phyloP scores from a whole-genome alignment of 305 asterid species.

The Fraxinus angustifolia region DNA sequence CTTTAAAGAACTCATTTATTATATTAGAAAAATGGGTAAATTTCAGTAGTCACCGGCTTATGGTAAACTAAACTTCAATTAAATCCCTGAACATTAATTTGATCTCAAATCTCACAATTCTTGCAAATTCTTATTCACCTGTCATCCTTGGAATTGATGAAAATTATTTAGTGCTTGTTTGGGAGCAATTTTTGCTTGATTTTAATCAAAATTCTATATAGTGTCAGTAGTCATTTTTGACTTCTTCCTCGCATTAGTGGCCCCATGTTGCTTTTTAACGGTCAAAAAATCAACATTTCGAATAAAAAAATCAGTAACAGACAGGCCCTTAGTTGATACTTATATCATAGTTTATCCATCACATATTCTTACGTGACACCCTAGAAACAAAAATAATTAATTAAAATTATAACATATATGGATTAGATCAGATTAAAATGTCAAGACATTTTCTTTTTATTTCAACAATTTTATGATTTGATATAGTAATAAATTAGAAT shows the following conservation, averaged over 20 bases:
- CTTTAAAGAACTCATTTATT: not conserved
- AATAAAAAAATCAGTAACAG: no score
- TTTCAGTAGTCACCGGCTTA: not conserved
- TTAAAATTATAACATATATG: not conserved
- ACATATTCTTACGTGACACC: not conserved
- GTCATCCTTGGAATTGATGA: not conserved
- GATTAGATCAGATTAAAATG: not conserved
- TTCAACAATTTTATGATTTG: not conserved
- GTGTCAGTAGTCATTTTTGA: no score
- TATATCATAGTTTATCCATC: not conserved
- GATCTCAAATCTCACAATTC: not conserved
- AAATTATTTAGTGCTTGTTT: not conserved
- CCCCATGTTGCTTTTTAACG: no score
- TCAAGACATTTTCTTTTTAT: not conserved
- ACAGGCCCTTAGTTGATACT: not conserved
- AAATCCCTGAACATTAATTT: not conserved
- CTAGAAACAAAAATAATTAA: not conserved
- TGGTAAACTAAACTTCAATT: not conserved
- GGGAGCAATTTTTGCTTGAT: no score
- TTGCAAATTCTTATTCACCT: not conserved
- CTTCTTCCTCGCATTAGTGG: no score
- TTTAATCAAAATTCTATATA: no score
- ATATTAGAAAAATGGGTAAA: not conserved
- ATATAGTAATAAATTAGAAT: not conserved
- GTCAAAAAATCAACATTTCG: no score